A percentile compares a stretch with the other conserved stretches of the same genome.
phyloP scores from a whole-genome alignment of 73 alveolate species.

The Stentor roeselii region DNA sequence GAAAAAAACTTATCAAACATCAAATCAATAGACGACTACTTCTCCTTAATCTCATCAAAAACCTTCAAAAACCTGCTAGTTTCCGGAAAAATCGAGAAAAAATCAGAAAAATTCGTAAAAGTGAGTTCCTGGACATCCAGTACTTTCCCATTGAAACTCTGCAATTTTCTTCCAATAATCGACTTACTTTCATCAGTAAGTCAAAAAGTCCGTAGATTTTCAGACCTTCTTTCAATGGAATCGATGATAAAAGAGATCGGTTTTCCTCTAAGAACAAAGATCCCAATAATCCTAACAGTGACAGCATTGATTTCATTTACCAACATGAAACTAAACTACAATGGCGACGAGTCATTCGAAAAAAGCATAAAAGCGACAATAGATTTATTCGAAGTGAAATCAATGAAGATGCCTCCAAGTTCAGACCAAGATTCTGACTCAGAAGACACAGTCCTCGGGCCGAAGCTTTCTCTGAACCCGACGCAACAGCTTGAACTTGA shows the following conservation, averaged over 20 bases:
- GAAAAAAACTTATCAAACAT: not conserved
- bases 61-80: not conserved
- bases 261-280: conserved; percentile 12
- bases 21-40: conserved; percentile 9
- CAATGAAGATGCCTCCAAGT: too few relatives aligned
- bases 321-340: too few relatives aligned
- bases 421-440: not conserved
- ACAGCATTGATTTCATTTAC: not conserved
- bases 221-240: conserved; percentile 29
- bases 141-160: conserved; percentile 39
- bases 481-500: not conserved
- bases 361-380: too few relatives aligned
- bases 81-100: conserved; percentile 23
- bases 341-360: too few relatives aligned
- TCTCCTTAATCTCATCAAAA: not conserved
- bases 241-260: not conserved
- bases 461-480: not conserved
- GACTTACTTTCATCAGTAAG: conserved; percentile 42
- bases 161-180: conserved; percentile 44
- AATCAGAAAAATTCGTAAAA: conserved; percentile 25
- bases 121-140: conserved; percentile 42
- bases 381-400: too few relatives aligned
- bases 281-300: not conserved
- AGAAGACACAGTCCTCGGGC: not conserved
- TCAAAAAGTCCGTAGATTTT: conserved; percentile 36